phyloP scores from a whole-genome alignment of 805 yeast species.

The Ogataea salicorniae region DNA sequence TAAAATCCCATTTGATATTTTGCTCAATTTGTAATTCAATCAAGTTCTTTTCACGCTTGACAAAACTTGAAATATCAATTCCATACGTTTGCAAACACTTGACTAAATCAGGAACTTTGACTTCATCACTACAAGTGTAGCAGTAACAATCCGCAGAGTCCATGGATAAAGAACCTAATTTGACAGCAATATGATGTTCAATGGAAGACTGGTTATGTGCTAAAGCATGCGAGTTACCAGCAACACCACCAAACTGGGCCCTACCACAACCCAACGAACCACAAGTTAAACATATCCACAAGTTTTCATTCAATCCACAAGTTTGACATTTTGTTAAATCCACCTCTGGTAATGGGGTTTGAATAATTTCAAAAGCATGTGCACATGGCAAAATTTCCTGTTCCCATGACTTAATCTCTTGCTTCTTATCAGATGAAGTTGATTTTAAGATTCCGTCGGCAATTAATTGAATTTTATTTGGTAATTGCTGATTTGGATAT shows the following conservation, averaged over 20 bases:
- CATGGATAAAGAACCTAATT: slow-evolving; percentile 80
- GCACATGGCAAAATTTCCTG: slow-evolving; percentile 76
- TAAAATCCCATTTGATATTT: slow-evolving; percentile 89
- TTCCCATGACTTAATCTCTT: slow-evolving; percentile 89
- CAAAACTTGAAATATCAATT: slow-evolving; percentile 50
- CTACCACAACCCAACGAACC: slow-evolving; percentile 95
- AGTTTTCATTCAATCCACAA: slow-evolving; percentile 67
- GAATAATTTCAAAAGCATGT: slow-evolving; percentile 60
- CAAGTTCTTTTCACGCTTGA: slow-evolving; percentile 81
- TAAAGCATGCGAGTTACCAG: slow-evolving; percentile 93
- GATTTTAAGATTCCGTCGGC: slow-evolving; percentile 47
- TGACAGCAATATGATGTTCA: slow-evolving; percentile 79
- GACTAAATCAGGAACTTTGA: slow-evolving; percentile 58
- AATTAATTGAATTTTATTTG: slow-evolving; percentile 26
- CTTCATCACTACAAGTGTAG: slow-evolving; percentile 85
- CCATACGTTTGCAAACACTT: slow-evolving; percentile 53
- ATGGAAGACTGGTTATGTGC: slow-evolving; percentile 50
- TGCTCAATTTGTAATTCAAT: slow-evolving; percentile 91
- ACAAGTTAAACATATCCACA: slow-evolving; percentile 91
- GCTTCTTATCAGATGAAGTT: slow-evolving; percentile 51
- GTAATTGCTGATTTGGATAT: slow-evolving; percentile 27
- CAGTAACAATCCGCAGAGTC: slow-evolving; percentile 85
- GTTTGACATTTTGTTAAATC: slow-evolving; percentile 43
- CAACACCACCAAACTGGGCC: slow-evolving; percentile 85
- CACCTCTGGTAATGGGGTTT: slow-evolving; percentile 22